Conservation (phyloP, 345 rosid genomes). For the Iberis pinnata region DNA sequence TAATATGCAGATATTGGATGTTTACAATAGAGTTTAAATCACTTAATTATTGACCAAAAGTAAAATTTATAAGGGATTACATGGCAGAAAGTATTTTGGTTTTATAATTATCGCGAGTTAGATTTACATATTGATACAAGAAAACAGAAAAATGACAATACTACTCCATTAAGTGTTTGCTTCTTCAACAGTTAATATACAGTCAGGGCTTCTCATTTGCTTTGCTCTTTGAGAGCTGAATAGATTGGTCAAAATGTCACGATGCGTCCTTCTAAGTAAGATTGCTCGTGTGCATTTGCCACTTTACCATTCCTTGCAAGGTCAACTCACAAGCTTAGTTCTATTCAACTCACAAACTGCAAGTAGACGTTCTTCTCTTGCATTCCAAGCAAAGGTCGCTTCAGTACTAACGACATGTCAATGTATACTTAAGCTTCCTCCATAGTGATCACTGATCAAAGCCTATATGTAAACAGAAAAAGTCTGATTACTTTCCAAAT, state of each 20-base stretch:
- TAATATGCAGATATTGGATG: no score
- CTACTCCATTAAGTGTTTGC: neutral
- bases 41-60: no score
- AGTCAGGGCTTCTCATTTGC: neutral
- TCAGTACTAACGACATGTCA: neutral
- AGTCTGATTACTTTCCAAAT: neutral
- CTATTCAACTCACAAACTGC: constrained; percentile 1
- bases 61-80: no score
- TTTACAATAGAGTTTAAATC: no score
- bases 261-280: neutral
- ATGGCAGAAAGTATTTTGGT: neutral
- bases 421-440: constrained; percentile 51
- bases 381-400: neutral
- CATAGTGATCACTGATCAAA: constrained; percentile 56
- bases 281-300: no score
- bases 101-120: neutral
- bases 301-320: constrained; percentile 1
- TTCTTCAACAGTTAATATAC: constrained; percentile 6
- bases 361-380: neutral
- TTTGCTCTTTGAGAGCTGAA: constrained; percentile 1
- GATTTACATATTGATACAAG: neutral
- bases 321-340: neutral
- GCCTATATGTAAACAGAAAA: constrained; percentile 35
- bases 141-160: neutral
- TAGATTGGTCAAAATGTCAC: neutral